Percentiles rank a stretch among this genome's conserved stretches.
Conservation (phyloP, 768 basidiomycete genomes). For the Strobilomyces echinocephalus region DNA sequence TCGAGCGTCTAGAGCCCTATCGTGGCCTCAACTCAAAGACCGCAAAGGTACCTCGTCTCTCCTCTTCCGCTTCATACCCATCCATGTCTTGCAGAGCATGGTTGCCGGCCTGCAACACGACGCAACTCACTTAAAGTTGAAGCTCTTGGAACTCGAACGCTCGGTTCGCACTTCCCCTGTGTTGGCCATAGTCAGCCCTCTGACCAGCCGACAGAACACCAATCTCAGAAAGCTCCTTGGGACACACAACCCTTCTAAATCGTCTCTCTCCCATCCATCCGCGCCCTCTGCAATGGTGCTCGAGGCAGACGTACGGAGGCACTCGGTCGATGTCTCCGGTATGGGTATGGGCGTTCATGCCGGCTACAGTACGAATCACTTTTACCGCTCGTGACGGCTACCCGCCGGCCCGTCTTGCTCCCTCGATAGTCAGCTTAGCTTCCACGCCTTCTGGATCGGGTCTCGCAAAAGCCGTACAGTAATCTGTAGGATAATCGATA, state of each 20-base stretch:
- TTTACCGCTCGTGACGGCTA: conserved; percentile 7
- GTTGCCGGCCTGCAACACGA: conserved; percentile 69
- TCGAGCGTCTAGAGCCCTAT: conserved; percentile 54
- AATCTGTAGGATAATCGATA: conserved; percentile 18
- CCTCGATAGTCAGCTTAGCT: neutral
- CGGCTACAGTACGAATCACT: neutral
- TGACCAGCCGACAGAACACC: conserved; percentile 20
- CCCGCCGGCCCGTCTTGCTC: neutral
- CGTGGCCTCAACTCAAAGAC: conserved; percentile 73
- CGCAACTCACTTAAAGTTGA: conserved; percentile 51
- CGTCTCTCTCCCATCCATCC: conserved; percentile 20
- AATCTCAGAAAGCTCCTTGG: conserved; percentile 31
- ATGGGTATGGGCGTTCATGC: conserved; percentile 29
- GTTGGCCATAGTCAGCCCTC: neutral
- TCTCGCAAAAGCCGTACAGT: conserved; percentile 8
- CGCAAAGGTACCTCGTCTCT: conserved; percentile 49
- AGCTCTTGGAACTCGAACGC: conserved; percentile 64
- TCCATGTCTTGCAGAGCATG: conserved; percentile 51
- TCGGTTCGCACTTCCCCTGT: conserved; percentile 39
- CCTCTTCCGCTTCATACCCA: neutral
- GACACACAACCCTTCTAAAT: conserved; percentile 16
- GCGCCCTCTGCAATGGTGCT: conserved; percentile 26
- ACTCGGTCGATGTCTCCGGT: conserved; percentile 30
- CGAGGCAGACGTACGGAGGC: conserved; percentile 32
- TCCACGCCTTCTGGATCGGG: neutral